Evolutionary conservation across 2,329 filamentous ascomycete species (phyloP).

Genomic region (Graphilbum sp.): DNA sequence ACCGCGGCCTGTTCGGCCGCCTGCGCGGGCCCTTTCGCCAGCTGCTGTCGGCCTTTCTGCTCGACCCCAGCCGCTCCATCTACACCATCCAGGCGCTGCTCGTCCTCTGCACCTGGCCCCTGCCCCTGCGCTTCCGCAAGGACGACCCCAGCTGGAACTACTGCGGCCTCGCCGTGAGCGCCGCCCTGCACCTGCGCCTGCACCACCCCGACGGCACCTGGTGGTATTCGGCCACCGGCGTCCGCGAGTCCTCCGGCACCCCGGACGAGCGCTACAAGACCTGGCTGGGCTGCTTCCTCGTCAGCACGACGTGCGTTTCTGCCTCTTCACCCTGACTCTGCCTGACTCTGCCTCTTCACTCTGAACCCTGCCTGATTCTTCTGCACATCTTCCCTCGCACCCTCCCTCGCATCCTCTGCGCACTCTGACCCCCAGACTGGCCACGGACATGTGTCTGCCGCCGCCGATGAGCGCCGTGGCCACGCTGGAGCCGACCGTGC

Average conservation of each 20-base stretch:
- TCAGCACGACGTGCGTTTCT: background rate
- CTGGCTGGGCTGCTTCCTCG: constrained; percentile 1
- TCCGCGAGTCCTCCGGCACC: background rate
- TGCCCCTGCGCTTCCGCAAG: background rate
- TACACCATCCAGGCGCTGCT: constrained; percentile 3
- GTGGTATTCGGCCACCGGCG: constrained; percentile 1
- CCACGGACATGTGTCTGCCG: constrained; percentile 1
- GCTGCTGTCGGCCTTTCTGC: background rate
- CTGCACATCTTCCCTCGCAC: background rate
- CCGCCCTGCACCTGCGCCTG: constrained; percentile 1
- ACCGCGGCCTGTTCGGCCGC: background rate
- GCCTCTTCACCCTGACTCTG: background rate
- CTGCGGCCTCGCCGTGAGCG: constrained; percentile 1
- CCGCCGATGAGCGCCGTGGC: constrained; percentile 1
- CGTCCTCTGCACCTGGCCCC: constrained; percentile 1
- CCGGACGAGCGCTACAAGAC: background rate
- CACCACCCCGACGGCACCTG: constrained; percentile 1
- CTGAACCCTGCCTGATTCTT: no score
- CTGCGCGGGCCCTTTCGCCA: background rate
- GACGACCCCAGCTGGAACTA: constrained; percentile 5
- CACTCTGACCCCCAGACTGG: background rate
- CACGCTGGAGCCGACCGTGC: background rate
- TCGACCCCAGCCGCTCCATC: background rate
- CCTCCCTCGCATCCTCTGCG: no score
- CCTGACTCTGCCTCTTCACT: no score